phyloP scores from a whole-genome alignment of 495 filamentous ascomycete genomes.

The Aspergillus funiculosus region DNA sequence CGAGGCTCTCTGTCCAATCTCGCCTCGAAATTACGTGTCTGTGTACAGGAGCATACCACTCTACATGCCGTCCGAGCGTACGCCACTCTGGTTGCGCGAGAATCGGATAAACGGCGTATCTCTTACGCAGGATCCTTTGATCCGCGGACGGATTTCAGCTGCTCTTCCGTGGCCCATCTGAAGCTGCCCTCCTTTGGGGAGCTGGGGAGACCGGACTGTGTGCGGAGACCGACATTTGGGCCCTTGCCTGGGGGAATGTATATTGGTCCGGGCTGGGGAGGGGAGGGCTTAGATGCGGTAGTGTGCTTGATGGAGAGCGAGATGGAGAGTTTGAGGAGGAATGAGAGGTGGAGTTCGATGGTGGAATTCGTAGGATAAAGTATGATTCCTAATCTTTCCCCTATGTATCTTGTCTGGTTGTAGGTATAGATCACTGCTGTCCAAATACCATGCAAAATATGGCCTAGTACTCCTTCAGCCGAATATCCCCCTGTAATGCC shows the following conservation, averaged over 20 bases:
- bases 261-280: slow-evolving; percentile 7
- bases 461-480: slow-evolving; percentile 23
- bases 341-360: slow-evolving; percentile 21
- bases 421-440: neutral
- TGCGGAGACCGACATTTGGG: slow-evolving; percentile 25
- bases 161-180: slow-evolving; percentile 24
- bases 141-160: slow-evolving; percentile 28
- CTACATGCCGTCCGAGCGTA: slow-evolving; percentile 32
- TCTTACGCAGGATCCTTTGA: slow-evolving; percentile 31
- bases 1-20: slow-evolving; percentile 21
- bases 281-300: slow-evolving; percentile 18
- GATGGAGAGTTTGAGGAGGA: slow-evolving; percentile 17
- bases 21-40: slow-evolving; percentile 24
- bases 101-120: slow-evolving; percentile 32
- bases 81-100: slow-evolving; percentile 32
- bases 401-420: no score
- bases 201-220: slow-evolving; percentile 20
- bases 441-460: neutral
- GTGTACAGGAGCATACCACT: slow-evolving; percentile 25
- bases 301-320: slow-evolving; percentile 26
- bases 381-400: no score
- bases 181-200: slow-evolving; percentile 21
- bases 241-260: slow-evolving; percentile 17
- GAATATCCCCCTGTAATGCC: slow-evolving; percentile 44
- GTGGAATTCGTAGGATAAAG: slow-evolving; percentile 13